These are phyloP conservation scores for Fusarium concolor DNA, from an alignment of 2,329 filamentous ascomycete species.

Conservation along the genomic window DNA sequence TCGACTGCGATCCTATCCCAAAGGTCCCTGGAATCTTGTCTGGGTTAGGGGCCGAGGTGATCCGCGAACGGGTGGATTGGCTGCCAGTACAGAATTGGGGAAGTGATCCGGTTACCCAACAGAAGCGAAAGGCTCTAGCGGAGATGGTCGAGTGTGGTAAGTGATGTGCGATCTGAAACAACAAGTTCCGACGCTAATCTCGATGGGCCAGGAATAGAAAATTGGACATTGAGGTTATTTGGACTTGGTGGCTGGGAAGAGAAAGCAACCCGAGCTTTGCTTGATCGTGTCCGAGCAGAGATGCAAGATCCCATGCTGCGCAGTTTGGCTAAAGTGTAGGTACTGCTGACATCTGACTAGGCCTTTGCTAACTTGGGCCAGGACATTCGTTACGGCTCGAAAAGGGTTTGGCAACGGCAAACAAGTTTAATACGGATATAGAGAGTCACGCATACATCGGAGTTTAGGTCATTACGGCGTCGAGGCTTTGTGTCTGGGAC, in stretches of 20 bases:
- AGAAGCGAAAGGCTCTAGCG: conserved; percentile 53
- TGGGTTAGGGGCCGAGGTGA: conserved; percentile 55
- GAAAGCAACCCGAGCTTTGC: conserved; percentile 46
- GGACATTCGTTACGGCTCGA: conserved; percentile 50
- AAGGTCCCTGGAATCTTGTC: conserved; percentile 51
- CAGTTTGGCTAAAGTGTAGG: conserved; percentile 50
- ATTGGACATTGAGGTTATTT: conserved; percentile 51
- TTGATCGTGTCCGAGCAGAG: conserved; percentile 50
- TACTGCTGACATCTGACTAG: background rate
- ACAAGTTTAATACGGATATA: background rate
- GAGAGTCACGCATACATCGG: conserved; percentile 12
- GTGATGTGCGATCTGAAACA: conserved; percentile 8
- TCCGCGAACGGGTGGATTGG: conserved; percentile 56
- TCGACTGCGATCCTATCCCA: conserved; percentile 57
- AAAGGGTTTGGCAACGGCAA: conserved; percentile 39
- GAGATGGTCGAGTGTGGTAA: conserved; percentile 54
- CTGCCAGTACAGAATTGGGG: conserved; percentile 56
- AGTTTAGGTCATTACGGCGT: conserved; percentile 32
- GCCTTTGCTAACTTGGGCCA: conserved; percentile 16
- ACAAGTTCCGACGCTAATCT: conserved; percentile 10
- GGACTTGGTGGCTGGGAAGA: conserved; percentile 50
- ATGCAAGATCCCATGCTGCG: conserved; percentile 46
- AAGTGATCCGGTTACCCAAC: conserved; percentile 53
- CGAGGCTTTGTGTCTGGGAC: background rate
- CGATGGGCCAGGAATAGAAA: conserved; percentile 42